These are phyloP conservation scores for Tardiomyces digboiensis DNA, from an alignment of 1,139 yeast species.

Conservation along the genomic window DNA sequence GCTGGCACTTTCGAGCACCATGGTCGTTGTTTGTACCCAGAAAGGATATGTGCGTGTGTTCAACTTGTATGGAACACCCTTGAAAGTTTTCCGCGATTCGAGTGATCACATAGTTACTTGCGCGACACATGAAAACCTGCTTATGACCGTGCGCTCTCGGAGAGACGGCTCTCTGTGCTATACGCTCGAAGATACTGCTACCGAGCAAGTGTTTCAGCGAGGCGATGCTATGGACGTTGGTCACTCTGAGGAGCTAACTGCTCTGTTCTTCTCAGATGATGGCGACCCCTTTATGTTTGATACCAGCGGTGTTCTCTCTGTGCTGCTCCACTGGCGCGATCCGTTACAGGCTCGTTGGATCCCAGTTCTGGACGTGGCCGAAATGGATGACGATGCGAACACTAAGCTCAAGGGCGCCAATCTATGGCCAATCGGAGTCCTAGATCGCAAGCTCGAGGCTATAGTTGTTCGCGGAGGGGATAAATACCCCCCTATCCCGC, in stretches of 20 bases:
- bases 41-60: slow-evolving; percentile 47
- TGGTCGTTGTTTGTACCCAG: slow-evolving; percentile 45
- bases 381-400: slow-evolving; percentile 18
- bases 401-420: slow-evolving; percentile 4
- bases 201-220: slow-evolving; percentile 29
- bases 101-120: slow-evolving; percentile 45
- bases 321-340: slow-evolving; percentile 67
- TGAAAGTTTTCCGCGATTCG: slow-evolving; percentile 38
- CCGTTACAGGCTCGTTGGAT: slow-evolving; percentile 77
- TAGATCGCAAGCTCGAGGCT: slow-evolving; percentile 59
- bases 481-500: slow-evolving; percentile 52
- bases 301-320: slow-evolving; percentile 60
- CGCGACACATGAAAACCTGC: slow-evolving; percentile 37
- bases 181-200: slow-evolving; percentile 29
- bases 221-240: slow-evolving; percentile 28
- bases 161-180: slow-evolving; percentile 20
- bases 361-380: slow-evolving; percentile 63
- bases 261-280: slow-evolving; percentile 71
- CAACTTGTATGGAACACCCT: slow-evolving; percentile 47
- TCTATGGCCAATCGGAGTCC: slow-evolving; percentile 87
- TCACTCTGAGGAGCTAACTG: slow-evolving; percentile 25
- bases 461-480: slow-evolving; percentile 56
- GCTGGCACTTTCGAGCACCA: slow-evolving; percentile 40
- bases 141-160: slow-evolving; percentile 32
- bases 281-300: slow-evolving; percentile 88